These are phyloP conservation scores for Hapsidospora chrysogenum DNA, from an alignment of 495 filamentous ascomycete genomes.

Conservation along the genomic window DNA sequence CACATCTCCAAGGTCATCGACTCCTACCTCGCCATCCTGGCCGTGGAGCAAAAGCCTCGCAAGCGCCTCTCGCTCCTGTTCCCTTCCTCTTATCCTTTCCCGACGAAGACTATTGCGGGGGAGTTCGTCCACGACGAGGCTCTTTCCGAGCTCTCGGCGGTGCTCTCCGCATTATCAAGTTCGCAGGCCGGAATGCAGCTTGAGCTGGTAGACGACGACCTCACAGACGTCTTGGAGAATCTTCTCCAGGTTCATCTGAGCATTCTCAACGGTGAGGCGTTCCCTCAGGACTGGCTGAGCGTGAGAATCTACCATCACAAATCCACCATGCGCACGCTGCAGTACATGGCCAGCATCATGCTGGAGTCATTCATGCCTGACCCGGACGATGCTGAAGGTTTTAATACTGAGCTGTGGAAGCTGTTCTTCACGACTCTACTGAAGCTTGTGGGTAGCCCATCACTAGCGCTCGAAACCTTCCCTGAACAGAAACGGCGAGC, in stretches of 20 bases:
- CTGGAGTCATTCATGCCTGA: conserved; percentile 64
- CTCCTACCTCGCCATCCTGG: conserved; percentile 66
- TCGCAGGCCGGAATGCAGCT: conserved; percentile 50
- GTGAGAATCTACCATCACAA: conserved; percentile 91
- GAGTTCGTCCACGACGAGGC: conserved; percentile 67
- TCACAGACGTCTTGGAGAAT: conserved; percentile 56
- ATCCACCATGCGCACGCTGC: conserved; percentile 74
- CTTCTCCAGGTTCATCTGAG: conserved; percentile 72
- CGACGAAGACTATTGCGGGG: conserved; percentile 45
- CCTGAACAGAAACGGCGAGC: conserved; percentile 91
- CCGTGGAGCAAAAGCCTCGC: conserved; percentile 43
- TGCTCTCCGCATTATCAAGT: conserved; percentile 66
- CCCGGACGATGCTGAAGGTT: conserved; percentile 80
- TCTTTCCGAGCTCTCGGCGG: conserved; percentile 72
- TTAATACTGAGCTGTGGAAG: conserved; percentile 89
- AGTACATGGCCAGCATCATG: conserved; percentile 63
- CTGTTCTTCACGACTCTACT: conserved; percentile 80
- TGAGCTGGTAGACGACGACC: conserved; percentile 57
- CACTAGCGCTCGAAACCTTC: conserved; percentile 85
- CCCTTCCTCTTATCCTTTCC: conserved; percentile 81
- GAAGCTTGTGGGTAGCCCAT: conserved; percentile 74
- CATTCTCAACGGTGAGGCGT: conserved; percentile 77
- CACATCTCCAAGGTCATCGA: conserved; percentile 84
- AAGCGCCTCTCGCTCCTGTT: conserved; percentile 71
- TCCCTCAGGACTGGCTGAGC: conserved; percentile 79